Conservation (phyloP, 345 rosid genomes). For the Crucihimalaya himalaica region DNA sequence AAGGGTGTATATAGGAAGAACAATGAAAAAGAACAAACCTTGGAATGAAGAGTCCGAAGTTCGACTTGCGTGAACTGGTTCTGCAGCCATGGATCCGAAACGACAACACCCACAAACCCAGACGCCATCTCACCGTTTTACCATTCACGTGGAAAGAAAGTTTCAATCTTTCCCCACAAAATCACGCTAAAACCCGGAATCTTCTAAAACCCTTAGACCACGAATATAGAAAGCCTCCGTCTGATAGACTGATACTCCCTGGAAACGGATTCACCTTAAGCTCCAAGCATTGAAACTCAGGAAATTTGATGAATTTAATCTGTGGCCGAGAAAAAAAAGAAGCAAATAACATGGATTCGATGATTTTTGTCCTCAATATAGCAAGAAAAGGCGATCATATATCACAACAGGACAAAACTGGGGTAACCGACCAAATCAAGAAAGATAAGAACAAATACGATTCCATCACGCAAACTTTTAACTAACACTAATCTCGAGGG, state of each 20-base stretch:
- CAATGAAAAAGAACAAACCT: conserved; percentile 43
- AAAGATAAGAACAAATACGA: conserved; percentile 13
- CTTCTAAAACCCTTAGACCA: conserved; percentile 10
- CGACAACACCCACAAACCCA: conserved; percentile 62
- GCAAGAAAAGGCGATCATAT: neutral
- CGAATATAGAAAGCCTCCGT: neutral
- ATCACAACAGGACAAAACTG: conserved; percentile 25
- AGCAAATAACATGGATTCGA: conserved; percentile 4
- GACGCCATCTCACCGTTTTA: conserved; percentile 69
- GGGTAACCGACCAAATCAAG: conserved; percentile 20
- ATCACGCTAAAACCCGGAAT: conserved; percentile 19
- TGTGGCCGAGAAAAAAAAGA: conserved; percentile 23
- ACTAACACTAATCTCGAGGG: conserved; percentile 2
- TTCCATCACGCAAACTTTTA: conserved; percentile 21
- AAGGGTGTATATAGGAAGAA: neutral
- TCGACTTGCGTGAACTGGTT: conserved; percentile 89
- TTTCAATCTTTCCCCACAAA: neutral
- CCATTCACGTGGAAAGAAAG: conserved; percentile 14
- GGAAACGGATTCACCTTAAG: conserved; percentile 1
- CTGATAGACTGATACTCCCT: neutral
- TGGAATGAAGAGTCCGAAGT: conserved; percentile 79
- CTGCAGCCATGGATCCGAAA: conserved; percentile 84
- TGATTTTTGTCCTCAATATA: conserved; percentile 18
- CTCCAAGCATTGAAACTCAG: neutral
- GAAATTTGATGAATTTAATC: neutral